These are phyloP conservation scores for Cajanus cajan DNA, from an alignment of 306 rosid genomes.

Conservation along the genomic window DNA sequence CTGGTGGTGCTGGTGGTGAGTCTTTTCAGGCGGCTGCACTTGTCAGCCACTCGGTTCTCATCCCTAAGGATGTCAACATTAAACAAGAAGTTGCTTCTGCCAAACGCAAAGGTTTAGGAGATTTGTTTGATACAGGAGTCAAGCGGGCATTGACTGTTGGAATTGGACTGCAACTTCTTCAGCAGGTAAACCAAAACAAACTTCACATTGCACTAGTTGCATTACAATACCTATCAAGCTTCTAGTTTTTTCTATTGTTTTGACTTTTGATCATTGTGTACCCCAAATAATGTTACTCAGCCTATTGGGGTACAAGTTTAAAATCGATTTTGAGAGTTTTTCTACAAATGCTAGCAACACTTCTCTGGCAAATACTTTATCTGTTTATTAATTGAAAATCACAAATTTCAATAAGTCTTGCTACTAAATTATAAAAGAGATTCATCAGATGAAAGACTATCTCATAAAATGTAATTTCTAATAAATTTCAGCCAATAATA, in stretches of 20 bases:
- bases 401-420: no score
- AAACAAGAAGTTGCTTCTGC: slow-evolving; percentile 40
- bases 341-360: no score
- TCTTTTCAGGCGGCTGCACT: slow-evolving; percentile 70
- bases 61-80: slow-evolving; percentile 39
- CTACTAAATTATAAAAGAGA: no score
- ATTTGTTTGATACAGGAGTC: slow-evolving; percentile 83
- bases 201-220: background rate
- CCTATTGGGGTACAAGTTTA: no score
- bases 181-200: slow-evolving; percentile 57
- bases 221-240: no score
- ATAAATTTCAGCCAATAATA: no score
- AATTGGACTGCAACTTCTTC: slow-evolving; percentile 87
- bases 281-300: no score
- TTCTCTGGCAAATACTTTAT: no score
- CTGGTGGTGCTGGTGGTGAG: slow-evolving; percentile 33
- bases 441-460: no score
- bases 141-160: slow-evolving; percentile 84
- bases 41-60: slow-evolving; percentile 67
- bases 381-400: no score
- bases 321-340: no score
- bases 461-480: no score
- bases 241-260: background rate
- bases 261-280: background rate
- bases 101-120: slow-evolving; percentile 53